Base-by-base conservation (phyloP, 1,284 basidiomycete species). In the Lentinula novae-zelandiae region DNA sequence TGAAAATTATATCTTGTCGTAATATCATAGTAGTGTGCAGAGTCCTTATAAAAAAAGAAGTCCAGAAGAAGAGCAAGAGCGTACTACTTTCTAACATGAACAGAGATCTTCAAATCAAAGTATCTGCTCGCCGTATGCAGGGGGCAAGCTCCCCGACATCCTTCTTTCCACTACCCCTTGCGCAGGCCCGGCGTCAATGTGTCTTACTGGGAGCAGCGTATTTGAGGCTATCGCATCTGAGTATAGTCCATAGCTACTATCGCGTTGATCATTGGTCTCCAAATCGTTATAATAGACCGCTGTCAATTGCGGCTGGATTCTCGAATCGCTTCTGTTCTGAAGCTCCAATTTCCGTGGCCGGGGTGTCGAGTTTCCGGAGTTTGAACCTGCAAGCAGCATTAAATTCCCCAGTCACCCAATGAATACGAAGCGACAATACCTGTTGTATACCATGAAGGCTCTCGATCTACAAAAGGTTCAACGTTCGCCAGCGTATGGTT, bases 81-180 rank as follows among this genome's bases (percentile, higher is more conserved):
- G 27, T 27, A 27, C 36, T 38, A 9, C 36, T 38, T 8, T 9
- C 36, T 3, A 38, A 38, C 7, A 38, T 38, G 5, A 38, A 38
- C 36, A 38, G 12, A 2, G 7, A 38, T 12, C 4, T 9, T 2
- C 36, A 12, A 4, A 9, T 44, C 15, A 34, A 31, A 13, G 6
- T 10, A 60, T 34, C 36, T 60, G 60, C 31, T 69, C 68, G n/a
- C 67, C 66, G 63, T 67, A 68, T 42, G 66, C 66, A 55, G 67
- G 66, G 42, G 67, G 67, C 49, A 67, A 61, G 40, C 64, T 55
- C 22, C 63, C 64, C 22, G 66, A 66, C 44, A 62, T 27, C 22
- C 63, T 64, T 40, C 62, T 44, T 33, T 60, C 53, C 54, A 66
- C 40, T 13, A 55, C 53, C 13, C 52, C 57, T 36, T 20, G 40